phyloP scores from a whole-genome alignment of 129 eudicot species.

The Tagetes patula region DNA sequence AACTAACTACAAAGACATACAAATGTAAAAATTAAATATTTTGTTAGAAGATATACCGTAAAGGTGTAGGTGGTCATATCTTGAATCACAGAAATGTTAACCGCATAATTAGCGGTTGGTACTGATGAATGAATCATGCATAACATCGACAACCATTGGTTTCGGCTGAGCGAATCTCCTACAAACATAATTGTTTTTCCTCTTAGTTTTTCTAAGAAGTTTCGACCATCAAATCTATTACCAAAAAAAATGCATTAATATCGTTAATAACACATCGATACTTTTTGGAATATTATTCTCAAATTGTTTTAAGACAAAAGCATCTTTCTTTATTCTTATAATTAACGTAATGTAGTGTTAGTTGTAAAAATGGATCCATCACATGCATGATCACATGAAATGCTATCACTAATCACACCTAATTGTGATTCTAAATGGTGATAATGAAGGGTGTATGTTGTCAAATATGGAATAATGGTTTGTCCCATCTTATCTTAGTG shows the following conservation, averaged over 20 bases:
- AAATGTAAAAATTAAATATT: background rate
- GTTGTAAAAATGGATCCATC: slow-evolving; percentile 25
- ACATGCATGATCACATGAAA: slow-evolving; percentile 33
- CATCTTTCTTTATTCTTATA: background rate
- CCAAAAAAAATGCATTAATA: slow-evolving; percentile 20
- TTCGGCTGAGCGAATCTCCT: slow-evolving; percentile 72
- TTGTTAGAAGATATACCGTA: slow-evolving; percentile 36
- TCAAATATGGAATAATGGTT: slow-evolving; percentile 19
- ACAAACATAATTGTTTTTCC: slow-evolving; percentile 87
- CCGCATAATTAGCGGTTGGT: slow-evolving; percentile 41
- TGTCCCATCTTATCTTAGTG: slow-evolving; percentile 15
- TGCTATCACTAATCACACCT: slow-evolving; percentile 29
- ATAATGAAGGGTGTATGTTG: slow-evolving; percentile 9
- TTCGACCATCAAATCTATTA: slow-evolving; percentile 63
- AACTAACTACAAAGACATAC: background rate
- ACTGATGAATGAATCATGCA: slow-evolving; percentile 59
- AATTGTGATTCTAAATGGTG: slow-evolving; percentile 1
- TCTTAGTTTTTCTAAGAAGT: slow-evolving; percentile 52
- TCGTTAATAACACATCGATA: slow-evolving; percentile 5
- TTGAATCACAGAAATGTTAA: slow-evolving; percentile 6
- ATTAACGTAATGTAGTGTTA: background rate
- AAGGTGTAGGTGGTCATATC: slow-evolving; percentile 57
- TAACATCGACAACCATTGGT: slow-evolving; percentile 70
- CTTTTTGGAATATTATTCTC: background rate
- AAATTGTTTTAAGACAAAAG: background rate